Evolutionary conservation across 495 filamentous ascomycete genomes (phyloP).

Genomic region (Penicillium mononematosum): DNA sequence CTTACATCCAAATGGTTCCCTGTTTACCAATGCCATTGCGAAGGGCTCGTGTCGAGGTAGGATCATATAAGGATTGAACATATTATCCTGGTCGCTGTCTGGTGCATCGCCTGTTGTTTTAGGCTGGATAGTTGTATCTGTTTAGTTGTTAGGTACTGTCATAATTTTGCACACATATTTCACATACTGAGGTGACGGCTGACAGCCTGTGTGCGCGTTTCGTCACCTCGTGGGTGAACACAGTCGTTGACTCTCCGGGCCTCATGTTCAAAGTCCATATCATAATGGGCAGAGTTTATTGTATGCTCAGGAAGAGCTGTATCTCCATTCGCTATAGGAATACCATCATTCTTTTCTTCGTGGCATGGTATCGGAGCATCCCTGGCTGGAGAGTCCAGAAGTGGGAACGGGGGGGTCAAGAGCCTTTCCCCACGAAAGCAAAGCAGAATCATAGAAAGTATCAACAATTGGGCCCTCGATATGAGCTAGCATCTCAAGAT

Average conservation of each 20-base stretch:
- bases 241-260: slow-evolving; percentile 57
- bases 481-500: slow-evolving; percentile 77
- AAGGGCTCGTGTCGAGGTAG: slow-evolving; percentile 53
- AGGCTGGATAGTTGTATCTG: slow-evolving; percentile 56
- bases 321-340: slow-evolving; percentile 22
- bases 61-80: slow-evolving; percentile 64
- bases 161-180: not conserved
- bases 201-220: slow-evolving; percentile 54
- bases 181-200: slow-evolving; percentile 59
- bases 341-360: not conserved
- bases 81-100: slow-evolving; percentile 45
- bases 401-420: slow-evolving; percentile 61
- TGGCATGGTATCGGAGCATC: slow-evolving; percentile 31
- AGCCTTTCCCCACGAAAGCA: slow-evolving; percentile 68
- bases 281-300: slow-evolving; percentile 60
- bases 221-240: slow-evolving; percentile 46
- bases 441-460: slow-evolving; percentile 66
- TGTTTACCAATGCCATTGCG: slow-evolving; percentile 70
- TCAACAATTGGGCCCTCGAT: slow-evolving; percentile 76
- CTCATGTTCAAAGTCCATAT: slow-evolving; percentile 56
- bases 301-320: slow-evolving; percentile 55
- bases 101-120: slow-evolving; percentile 53
- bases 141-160: slow-evolving; percentile 7
- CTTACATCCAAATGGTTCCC: slow-evolving; percentile 60
- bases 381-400: slow-evolving; percentile 50